These are phyloP conservation scores for Kwoniella pini DNA, from an alignment of 768 basidiomycete species.

Conservation along the genomic window DNA sequence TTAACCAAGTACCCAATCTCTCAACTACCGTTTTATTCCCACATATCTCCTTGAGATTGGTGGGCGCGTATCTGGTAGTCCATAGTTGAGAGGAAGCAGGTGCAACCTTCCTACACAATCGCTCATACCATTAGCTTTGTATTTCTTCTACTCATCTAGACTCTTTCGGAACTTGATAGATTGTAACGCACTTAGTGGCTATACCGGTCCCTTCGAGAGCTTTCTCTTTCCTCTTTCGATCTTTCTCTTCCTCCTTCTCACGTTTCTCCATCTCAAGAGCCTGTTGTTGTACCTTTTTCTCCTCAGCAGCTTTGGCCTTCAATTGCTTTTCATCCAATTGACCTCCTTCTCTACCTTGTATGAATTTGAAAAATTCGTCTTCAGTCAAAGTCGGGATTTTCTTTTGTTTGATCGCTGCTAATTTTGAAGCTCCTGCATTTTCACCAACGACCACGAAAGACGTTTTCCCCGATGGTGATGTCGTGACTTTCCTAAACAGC, in stretches of 20 bases:
- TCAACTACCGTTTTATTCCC: slow-evolving; percentile 93
- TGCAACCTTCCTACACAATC: slow-evolving; percentile 45
- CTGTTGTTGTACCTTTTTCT: slow-evolving; percentile 67
- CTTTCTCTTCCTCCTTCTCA: slow-evolving; percentile 62
- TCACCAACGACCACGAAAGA: slow-evolving; percentile 84
- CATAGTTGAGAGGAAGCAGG: slow-evolving; percentile 67
- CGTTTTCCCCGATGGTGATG: slow-evolving; percentile 85
- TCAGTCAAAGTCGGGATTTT: slow-evolving; percentile 74
- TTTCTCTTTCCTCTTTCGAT: slow-evolving; percentile 44
- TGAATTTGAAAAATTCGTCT: slow-evolving; percentile 81
- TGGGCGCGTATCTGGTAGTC: slow-evolving; percentile 94
- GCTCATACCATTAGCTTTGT: neutral
- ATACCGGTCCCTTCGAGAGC: slow-evolving; percentile 43
- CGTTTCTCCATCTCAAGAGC: slow-evolving; percentile 58
- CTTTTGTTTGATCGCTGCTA: slow-evolving; percentile 82
- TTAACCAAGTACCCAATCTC: slow-evolving; percentile 81
- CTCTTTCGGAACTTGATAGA: neutral
- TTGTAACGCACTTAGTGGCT: slow-evolving; percentile 50
- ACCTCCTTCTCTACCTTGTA: slow-evolving; percentile 67
- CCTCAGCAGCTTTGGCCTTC: slow-evolving; percentile 66
- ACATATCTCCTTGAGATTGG: slow-evolving; percentile 81
- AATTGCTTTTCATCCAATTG: slow-evolving; percentile 73
- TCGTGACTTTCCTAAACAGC: slow-evolving; percentile 71
- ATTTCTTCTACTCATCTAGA: no score
- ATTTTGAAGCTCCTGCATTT: slow-evolving; percentile 82